Evolutionary conservation across 306 rosid species (phyloP).

Genomic region (Inga laurina): DNA sequence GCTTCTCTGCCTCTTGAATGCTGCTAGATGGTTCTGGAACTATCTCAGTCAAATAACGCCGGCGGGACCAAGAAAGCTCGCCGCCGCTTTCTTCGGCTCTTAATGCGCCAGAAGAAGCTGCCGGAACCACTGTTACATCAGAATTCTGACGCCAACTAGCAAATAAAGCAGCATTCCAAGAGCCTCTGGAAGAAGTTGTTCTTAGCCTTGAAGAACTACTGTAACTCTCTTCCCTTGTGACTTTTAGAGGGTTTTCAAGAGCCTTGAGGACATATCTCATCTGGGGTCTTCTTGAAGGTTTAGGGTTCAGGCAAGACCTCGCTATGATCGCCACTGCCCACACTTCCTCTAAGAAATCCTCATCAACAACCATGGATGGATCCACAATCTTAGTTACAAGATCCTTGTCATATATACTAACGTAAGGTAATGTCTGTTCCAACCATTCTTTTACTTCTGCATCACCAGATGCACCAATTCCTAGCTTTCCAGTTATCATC

Average conservation of each 20-base stretch:
- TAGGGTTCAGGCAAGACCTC: constrained; percentile 87
- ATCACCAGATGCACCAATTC: constrained; percentile 73
- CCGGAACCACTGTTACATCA: constrained; percentile 57
- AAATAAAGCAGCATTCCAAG: constrained; percentile 89
- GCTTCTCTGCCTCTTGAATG: constrained; percentile 59
- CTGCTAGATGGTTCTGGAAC: constrained; percentile 76
- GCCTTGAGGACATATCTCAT: constrained; percentile 90
- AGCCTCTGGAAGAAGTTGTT: constrained; percentile 82
- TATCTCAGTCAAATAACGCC: constrained; percentile 75
- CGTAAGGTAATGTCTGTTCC: constrained; percentile 61
- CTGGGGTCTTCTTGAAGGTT: constrained; percentile 81
- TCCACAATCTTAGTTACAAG: constrained; percentile 77
- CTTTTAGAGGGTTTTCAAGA: constrained; percentile 88
- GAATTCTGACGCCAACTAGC: constrained; percentile 96
- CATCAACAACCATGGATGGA: constrained; percentile 81
- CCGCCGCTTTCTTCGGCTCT: constrained; percentile 48
- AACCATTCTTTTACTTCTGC: constrained; percentile 59
- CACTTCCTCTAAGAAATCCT: constrained; percentile 93
- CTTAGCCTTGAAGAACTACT: constrained; percentile 72
- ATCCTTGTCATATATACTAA: constrained; percentile 83
- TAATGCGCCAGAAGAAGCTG: constrained; percentile 48
- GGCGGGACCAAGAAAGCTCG: constrained; percentile 65
- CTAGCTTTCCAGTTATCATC: constrained; percentile 82
- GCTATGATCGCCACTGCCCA: constrained; percentile 98
- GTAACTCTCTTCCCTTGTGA: constrained; percentile 84